Conservation (phyloP, 495 filamentous ascomycete species). For the Hypoxylon crocopeplum region DNA sequence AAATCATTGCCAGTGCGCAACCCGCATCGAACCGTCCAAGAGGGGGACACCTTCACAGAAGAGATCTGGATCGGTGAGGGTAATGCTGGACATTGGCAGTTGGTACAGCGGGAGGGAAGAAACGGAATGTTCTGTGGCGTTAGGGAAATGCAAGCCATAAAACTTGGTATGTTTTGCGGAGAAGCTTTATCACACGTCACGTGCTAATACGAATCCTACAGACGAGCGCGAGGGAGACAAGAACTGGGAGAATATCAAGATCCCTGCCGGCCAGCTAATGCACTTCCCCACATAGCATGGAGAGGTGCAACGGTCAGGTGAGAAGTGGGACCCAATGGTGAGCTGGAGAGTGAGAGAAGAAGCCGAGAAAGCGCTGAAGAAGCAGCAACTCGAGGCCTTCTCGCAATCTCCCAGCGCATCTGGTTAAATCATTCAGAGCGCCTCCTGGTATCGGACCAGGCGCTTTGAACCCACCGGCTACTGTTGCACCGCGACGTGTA, state of each 20-base stretch:
- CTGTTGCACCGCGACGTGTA: constrained; percentile 16
- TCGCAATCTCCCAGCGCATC: constrained; percentile 8
- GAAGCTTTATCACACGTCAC: background rate
- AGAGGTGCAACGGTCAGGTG: constrained; percentile 33
- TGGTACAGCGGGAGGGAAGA: constrained; percentile 32
- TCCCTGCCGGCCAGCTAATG: constrained; percentile 38
- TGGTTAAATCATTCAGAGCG: background rate
- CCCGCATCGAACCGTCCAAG: constrained; percentile 61
- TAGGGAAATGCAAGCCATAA: constrained; percentile 42
- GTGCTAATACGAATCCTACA: constrained; percentile 6
- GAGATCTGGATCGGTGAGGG: constrained; percentile 55
- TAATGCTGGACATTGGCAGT: constrained; percentile 29
- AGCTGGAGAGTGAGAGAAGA: constrained; percentile 32
- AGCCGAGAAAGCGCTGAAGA: constrained; percentile 32
- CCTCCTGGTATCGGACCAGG: background rate
- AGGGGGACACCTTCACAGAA: constrained; percentile 61
- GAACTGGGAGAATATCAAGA: constrained; percentile 43
- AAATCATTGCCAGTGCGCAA: constrained; percentile 64
- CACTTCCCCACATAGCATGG: constrained; percentile 35
- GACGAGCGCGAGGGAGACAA: constrained; percentile 28
- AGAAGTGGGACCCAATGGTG: constrained; percentile 36
- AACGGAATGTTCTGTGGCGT: constrained; percentile 46
- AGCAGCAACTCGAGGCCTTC: constrained; percentile 23
- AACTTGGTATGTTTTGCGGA: constrained; percentile 18
- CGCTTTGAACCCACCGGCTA: constrained; percentile 10